A percentile compares a stretch with the other conserved stretches of the same genome.
These are phyloP conservation scores for Apophysomyces variabilis DNA, from an alignment of 371 early-diverging fungal species.

Conservation along the genomic window DNA sequence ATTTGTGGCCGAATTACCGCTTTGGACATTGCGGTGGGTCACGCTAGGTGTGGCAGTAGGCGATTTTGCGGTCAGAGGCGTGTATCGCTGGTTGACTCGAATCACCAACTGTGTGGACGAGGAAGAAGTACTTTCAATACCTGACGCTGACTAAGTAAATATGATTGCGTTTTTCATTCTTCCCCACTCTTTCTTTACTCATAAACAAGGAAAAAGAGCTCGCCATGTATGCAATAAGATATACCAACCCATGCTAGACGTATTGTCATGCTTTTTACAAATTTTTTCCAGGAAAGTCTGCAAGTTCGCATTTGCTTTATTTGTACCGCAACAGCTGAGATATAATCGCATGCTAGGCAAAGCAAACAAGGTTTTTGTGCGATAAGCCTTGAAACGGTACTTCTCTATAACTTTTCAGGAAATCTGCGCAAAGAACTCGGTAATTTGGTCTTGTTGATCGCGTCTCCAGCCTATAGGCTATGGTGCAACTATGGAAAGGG, in stretches of 20 bases:
- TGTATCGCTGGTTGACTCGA: conserved; percentile 40
- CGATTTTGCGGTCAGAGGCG: conserved; percentile 44
- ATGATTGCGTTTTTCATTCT: background rate
- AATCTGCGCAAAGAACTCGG: too few species aligned
- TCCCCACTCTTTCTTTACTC: background rate
- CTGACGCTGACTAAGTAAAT: background rate
- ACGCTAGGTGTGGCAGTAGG: conserved; percentile 64
- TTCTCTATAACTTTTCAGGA: too few species aligned
- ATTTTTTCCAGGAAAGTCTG: background rate
- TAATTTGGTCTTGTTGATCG: too few species aligned
- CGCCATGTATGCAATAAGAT: background rate
- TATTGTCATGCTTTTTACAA: background rate
- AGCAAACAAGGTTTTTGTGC: too few species aligned
- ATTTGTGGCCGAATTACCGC: conserved; percentile 60
- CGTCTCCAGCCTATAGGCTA: too few species aligned
- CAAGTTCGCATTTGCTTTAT: background rate
- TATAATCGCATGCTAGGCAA: too few species aligned
- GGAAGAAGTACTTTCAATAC: conserved; percentile 44
- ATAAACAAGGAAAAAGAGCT: background rate
- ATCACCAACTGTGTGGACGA: conserved; percentile 40
- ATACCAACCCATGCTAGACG: background rate
- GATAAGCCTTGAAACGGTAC: too few species aligned
- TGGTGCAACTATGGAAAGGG: too few species aligned
- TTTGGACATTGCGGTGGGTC: conserved; percentile 66
- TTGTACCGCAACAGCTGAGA: too few species aligned